Conservation (phyloP, 2,329 filamentous ascomycete species). For the Fusarium nisikadoi region DNA sequence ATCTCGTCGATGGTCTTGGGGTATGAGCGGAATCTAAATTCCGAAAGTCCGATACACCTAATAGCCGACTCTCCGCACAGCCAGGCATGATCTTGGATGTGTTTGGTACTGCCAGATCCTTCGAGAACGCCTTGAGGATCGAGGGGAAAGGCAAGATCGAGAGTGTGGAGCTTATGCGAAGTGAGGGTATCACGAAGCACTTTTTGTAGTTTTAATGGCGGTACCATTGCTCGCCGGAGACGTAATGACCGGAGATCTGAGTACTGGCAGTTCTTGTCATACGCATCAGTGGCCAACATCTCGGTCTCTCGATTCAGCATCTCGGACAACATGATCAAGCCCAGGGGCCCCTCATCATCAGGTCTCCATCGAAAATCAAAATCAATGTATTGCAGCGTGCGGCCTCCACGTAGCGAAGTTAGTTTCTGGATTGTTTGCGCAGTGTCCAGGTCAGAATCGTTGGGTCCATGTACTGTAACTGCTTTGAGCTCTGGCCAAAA, state of each 20-base stretch:
- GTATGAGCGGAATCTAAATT: constrained; percentile 49
- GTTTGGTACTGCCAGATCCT: constrained; percentile 44
- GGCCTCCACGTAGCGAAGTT: constrained; percentile 44
- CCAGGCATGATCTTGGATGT: constrained; percentile 50
- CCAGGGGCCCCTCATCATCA: constrained; percentile 37
- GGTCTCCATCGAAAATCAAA: constrained; percentile 45
- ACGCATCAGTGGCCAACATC: constrained; percentile 11
- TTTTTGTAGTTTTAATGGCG: constrained; percentile 38
- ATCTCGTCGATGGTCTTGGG: constrained; percentile 45
- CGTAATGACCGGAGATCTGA: constrained; percentile 45
- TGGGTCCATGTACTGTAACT: constrained; percentile 42
- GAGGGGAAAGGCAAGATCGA: constrained; percentile 52
- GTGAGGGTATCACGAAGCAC: constrained; percentile 43
- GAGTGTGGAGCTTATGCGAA: constrained; percentile 45
- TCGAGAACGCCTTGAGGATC: constrained; percentile 33
- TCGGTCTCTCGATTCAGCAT: constrained; percentile 28
- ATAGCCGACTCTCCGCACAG: constrained; percentile 50
- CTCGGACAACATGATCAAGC: constrained; percentile 24
- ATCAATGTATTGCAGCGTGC: constrained; percentile 46
- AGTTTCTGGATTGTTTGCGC: constrained; percentile 38
- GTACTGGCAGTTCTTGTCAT: constrained; percentile 37
- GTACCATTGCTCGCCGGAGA: constrained; percentile 41
- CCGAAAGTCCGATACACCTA: constrained; percentile 48
- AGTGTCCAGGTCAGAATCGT: constrained; percentile 37
- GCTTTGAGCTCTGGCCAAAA: constrained; percentile 48